Base-by-base conservation (phyloP, 2,329 filamentous ascomycete genomes). In the Beauveria pseudobassiana region DNA sequence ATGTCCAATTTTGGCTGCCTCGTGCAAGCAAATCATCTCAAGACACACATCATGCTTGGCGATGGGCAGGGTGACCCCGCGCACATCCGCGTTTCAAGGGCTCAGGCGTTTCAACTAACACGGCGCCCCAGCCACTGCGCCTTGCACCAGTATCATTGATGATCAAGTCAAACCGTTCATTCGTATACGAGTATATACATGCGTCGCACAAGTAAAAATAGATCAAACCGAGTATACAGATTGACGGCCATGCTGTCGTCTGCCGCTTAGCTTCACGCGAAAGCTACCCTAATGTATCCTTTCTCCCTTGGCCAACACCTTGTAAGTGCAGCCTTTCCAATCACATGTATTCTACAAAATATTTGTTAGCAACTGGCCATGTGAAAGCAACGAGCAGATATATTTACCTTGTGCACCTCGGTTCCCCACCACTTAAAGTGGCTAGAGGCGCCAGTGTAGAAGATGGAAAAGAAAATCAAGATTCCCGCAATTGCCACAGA, bases 401-500 rank as follows among this genome's bases (percentile, higher is more conserved):
- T 16, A 34, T 59, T 56, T 40, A 67, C 65, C 59, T 66, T 59
- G 52, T 68, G 61, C 9, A 68, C 66, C 1, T 64, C 61, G 5
- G 70, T 73, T 8, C 71, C 71, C 69, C 71, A 73, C 71, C 70
- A 73, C 1, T 45, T 65, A 22, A 73, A 63, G 2, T 67, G 58
- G 12, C 67, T 64, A 1, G 67, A 65, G 0, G 65, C 71, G 0
- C 69, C 69, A 0, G 70, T 71, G 50, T 73, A 73, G 40, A 72
- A 69, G 1, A 74, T 52, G 34, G 70, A 64, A 38, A 74, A 74
- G 63, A 74, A 74, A 18, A 73, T 73, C 14, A 74, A 26, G n/a
- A 74, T 69, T 6, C 67, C 69, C 18, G 69, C 67, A 49, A 74
- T 69, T 2, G 70, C 71, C 7, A 71, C 65, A 1, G 70, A 71